These are phyloP conservation scores for Ustulina deusta DNA, from an alignment of 2,329 filamentous ascomycete species.

Conservation along the genomic window DNA sequence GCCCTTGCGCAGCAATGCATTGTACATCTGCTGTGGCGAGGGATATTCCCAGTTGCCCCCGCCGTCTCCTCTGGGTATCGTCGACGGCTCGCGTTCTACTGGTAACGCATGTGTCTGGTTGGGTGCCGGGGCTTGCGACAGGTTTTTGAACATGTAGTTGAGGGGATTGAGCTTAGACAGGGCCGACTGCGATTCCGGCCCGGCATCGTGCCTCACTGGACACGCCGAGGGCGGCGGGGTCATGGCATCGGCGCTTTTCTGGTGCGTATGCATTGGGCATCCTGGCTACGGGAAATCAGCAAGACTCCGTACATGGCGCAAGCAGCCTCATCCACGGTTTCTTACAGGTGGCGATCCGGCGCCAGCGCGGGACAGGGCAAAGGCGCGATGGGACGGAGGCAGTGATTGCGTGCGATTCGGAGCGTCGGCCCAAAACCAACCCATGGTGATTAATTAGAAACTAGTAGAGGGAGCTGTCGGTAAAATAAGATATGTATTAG, in stretches of 20 bases:
- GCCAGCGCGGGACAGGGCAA: slow-evolving; percentile 41
- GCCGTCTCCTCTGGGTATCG: slow-evolving; percentile 87
- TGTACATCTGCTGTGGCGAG: slow-evolving; percentile 99
- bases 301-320: slow-evolving; percentile 31
- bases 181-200: slow-evolving; percentile 57
- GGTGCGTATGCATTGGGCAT: slow-evolving; percentile 68
- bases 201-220: slow-evolving; percentile 47
- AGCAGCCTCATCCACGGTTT: neutral
- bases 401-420: slow-evolving; percentile 49
- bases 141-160: slow-evolving; percentile 93
- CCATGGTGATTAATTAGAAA: slow-evolving; percentile 57
- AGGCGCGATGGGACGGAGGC: slow-evolving; percentile 45
- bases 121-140: slow-evolving; percentile 82
- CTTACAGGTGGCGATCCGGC: slow-evolving; percentile 57
- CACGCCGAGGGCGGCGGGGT: slow-evolving; percentile 49
- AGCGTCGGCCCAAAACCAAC: slow-evolving; percentile 73
- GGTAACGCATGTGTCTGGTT: slow-evolving; percentile 81
- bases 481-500: neutral
- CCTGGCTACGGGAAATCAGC: slow-evolving; percentile 55
- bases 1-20: slow-evolving; percentile 94
- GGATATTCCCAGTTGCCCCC: slow-evolving; percentile 96
- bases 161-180: slow-evolving; percentile 73
- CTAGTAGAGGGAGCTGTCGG: neutral
- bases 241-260: slow-evolving; percentile 62
- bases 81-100: slow-evolving; percentile 83